Base-by-base conservation (phyloP, 2,329 filamentous ascomycete genomes). In the Ophiocordyceps camponoti-saundersi region DNA sequence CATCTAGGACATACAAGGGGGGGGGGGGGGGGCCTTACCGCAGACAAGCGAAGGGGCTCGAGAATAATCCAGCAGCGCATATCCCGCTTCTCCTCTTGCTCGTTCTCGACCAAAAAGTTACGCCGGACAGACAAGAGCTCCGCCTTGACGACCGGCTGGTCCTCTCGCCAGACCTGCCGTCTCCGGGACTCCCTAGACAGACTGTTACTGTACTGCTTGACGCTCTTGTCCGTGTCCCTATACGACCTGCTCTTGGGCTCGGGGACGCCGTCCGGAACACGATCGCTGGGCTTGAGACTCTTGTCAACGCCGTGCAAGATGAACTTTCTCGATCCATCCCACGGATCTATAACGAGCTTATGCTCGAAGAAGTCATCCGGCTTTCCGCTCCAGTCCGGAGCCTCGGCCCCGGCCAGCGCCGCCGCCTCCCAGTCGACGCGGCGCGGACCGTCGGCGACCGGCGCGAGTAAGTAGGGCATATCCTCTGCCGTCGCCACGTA, bases 381-480 rank as follows among this genome's bases (percentile, higher is more conserved):
- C 3, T 63, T 61, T 11, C 66, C 62, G 20, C 67, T 59, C 59
- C 66, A 72, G 0, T 62, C 55, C 1, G 69, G 54, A 1, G 55
- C 53, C 3, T 62, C 57, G 8, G 56, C 55, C 3, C 61, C 40
- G 58, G 53, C 0, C 61, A 55, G 10, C 86, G 55, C n/a, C 71
- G 63, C 0, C 21, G 20, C 41, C 3, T 64, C 57, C 81, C 82
- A 86, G 53, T 86, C 79, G 29, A 90, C 64, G 0, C 73, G 32
- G 0, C 73, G 32, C 2, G 39, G 42, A 15, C 40, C 30, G 21
- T 20, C 44, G 1, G 16, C 8, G 44, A 46, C 30, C 15, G 92
- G 90, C 0, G 79, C 83, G 15, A 95, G 57, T 67, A 88, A 95
- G 61, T 95, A 98, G 0, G 88, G 82, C 59, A 95, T 73, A 26